These are phyloP conservation scores for Samsoniella hepiali DNA, from an alignment of 2,329 filamentous ascomycete species.

Conservation along the genomic window DNA sequence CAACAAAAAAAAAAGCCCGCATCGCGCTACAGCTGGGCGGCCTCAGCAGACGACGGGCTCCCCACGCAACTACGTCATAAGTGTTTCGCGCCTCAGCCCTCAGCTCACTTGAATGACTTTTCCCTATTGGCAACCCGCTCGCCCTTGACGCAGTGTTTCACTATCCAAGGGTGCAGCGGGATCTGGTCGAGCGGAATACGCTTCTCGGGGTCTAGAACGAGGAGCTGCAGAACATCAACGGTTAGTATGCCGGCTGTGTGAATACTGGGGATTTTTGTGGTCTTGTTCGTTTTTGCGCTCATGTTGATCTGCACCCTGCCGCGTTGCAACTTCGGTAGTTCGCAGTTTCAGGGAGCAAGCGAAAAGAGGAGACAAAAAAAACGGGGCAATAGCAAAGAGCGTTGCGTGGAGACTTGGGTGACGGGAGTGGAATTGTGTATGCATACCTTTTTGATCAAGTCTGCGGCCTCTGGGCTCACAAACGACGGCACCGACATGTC, in stretches of 20 bases:
- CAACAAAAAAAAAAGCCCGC: background rate
- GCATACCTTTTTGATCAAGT: conserved; percentile 85
- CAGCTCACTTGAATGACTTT: conserved; percentile 30
- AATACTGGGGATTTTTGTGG: background rate
- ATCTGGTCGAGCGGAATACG: conserved; percentile 86
- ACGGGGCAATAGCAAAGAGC: background rate
- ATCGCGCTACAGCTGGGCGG: conserved; percentile 1
- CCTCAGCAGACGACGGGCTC: background rate
- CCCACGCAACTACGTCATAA: conserved; percentile 8
- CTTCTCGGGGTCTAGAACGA: conserved; percentile 92
- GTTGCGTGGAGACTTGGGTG: background rate
- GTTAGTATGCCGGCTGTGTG: conserved; percentile 5
- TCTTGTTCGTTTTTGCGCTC: background rate
- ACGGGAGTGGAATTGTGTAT: conserved; percentile 31
- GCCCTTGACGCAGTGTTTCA: conserved; percentile 84
- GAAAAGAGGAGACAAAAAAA: conserved; percentile 11
- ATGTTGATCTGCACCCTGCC: background rate
- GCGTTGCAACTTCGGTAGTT: conserved; percentile 2
- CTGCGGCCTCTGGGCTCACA: conserved; percentile 83
- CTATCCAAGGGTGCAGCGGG: conserved; percentile 88
- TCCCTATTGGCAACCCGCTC: conserved; percentile 52
- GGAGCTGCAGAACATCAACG: conserved; percentile 51
- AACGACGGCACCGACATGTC: conserved; percentile 93
- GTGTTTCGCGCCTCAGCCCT: conserved; percentile 1
- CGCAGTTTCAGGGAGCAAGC: background rate